Conservation (phyloP, 2,329 filamentous ascomycete genomes). For the Ophiostoma tasmaniense region DNA sequence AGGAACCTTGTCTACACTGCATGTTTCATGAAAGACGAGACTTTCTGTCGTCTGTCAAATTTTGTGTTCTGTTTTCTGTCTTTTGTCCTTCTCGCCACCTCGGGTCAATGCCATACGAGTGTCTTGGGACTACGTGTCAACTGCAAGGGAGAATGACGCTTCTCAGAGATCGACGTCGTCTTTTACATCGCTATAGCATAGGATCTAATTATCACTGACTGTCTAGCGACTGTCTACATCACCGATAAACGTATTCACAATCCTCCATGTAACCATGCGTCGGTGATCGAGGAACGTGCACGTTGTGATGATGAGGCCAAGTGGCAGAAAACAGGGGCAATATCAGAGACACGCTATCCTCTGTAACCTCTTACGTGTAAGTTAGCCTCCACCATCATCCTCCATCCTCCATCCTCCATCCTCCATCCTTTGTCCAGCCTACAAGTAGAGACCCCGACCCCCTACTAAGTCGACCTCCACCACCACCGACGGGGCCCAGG, state of each 20-base stretch:
- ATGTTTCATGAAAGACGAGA: neutral
- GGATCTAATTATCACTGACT: no score
- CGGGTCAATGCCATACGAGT: neutral
- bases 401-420: neutral
- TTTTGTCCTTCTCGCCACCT: neutral
- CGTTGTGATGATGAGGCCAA: conserved; percentile 16
- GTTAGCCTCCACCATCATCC: no score
- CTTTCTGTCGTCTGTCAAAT: neutral
- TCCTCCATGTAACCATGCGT: neutral
- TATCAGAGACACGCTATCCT: no score
- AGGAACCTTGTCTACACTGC: neutral
- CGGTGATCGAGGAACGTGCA: neutral
- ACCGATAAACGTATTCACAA: neutral
- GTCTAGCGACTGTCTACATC: no score
- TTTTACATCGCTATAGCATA: no score
- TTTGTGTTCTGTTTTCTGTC: neutral
- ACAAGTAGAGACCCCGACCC: no score
- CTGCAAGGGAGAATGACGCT: neutral
- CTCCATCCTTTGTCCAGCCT: neutral
- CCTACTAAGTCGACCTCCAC: neutral
- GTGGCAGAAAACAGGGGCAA: conserved; percentile 17
- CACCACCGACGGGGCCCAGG: conserved; percentile 7
- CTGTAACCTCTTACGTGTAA: no score
- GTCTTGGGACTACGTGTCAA: neutral
- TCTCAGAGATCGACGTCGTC: neutral